phyloP scores from a whole-genome alignment of 352 stramenopile genomes.

The Plasmopara halstedii region DNA sequence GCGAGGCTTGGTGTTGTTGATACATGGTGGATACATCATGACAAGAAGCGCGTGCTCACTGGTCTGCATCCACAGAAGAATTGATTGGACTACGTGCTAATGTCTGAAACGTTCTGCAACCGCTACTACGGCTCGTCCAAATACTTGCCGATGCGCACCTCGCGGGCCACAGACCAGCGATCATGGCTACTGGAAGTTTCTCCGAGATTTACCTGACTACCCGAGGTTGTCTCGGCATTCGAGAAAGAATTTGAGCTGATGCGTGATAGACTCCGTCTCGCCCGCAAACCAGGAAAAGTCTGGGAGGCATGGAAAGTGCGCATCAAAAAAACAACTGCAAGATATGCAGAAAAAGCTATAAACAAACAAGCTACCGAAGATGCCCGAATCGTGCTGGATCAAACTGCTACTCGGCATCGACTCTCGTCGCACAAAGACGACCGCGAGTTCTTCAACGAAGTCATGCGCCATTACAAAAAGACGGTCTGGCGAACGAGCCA shows the following conservation, averaged over 20 bases:
- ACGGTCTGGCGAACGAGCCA: not conserved
- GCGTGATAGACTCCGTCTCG: not conserved
- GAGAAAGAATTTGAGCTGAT: not conserved
- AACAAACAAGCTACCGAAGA: not conserved
- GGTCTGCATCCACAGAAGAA: not conserved
- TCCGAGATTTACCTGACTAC: not conserved
- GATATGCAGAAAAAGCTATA: not conserved
- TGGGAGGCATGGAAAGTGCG: not conserved
- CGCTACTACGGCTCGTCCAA: not conserved
- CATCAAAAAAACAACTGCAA: not conserved
- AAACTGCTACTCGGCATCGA: too few species aligned
- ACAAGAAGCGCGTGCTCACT: not conserved
- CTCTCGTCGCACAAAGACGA: too few species aligned
- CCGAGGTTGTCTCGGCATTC: not conserved
- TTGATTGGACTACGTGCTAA: not conserved
- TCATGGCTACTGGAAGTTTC: not conserved
- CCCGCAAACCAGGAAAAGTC: not conserved
- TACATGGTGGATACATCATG: not conserved
- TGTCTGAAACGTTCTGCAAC: not conserved
- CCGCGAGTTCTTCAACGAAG: not conserved
- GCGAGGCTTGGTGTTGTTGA: not conserved
- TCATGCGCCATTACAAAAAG: not conserved
- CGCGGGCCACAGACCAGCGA: not conserved
- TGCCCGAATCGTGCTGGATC: not conserved
- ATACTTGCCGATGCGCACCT: not conserved